Percentiles rank a stretch among this genome's conserved stretches.
phyloP scores from a whole-genome alignment of 768 basidiomycete species.

The Lactarius deliciosus region DNA sequence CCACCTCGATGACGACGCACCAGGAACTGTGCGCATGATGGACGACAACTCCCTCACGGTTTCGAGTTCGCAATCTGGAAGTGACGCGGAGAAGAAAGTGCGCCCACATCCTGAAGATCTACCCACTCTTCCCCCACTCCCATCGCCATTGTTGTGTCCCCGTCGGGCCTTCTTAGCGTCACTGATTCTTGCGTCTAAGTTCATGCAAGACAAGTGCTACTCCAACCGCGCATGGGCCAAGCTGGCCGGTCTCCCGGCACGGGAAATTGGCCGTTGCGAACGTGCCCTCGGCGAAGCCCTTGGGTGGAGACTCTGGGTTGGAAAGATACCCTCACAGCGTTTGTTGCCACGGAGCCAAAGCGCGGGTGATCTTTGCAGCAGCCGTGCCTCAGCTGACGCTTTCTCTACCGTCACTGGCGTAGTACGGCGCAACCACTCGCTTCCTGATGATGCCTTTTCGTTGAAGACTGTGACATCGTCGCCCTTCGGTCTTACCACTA shows the following conservation, averaged over 20 bases:
- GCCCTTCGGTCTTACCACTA: background rate
- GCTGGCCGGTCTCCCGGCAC: conserved; percentile 80
- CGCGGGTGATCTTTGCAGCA: conserved; percentile 7
- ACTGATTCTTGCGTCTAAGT: conserved; percentile 87
- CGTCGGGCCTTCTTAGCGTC: conserved; percentile 86
- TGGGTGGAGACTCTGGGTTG: conserved; percentile 92
- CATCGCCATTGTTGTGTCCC: conserved; percentile 83
- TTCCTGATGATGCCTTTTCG: conserved; percentile 3
- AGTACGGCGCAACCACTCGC: conserved; percentile 22
- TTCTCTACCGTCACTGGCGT: background rate
- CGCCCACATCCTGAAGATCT: conserved; percentile 31
- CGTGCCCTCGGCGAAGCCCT: conserved; percentile 83
- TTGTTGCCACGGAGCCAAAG: conserved; percentile 25
- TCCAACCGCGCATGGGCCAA: conserved; percentile 95
- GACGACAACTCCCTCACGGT: conserved; percentile 20
- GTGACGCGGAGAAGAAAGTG: conserved; percentile 28
- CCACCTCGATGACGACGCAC: conserved; percentile 11
- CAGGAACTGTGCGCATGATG: conserved; percentile 23
- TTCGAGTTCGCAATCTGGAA: background rate
- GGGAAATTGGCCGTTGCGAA: conserved; percentile 88
- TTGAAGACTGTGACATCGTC: background rate
- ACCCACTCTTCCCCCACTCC: conserved; percentile 48
- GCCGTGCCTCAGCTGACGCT: conserved; percentile 4
- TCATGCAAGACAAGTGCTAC: conserved; percentile 90
- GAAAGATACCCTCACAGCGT: conserved; percentile 49